Percentiles rank a stretch among this genome's conserved stretches.
Conservation (phyloP, 192 early-diverging fungal genomes). For the Rhizoclosmatium globosum region DNA sequence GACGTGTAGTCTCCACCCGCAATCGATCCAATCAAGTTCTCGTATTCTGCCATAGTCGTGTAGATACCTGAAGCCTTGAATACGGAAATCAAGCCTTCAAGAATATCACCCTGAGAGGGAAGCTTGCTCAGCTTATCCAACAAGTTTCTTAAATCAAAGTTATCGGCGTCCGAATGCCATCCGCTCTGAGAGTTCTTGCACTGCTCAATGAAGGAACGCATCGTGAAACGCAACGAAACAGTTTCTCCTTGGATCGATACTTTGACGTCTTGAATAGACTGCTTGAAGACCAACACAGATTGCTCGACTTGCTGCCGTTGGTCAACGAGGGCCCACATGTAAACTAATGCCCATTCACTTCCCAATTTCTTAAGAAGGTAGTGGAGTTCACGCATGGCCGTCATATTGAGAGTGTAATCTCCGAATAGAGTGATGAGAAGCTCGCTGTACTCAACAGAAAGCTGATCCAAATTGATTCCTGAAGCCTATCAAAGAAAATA, state of each 20-base stretch:
- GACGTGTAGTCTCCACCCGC: conserved; percentile 32
- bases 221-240: conserved; percentile 15
- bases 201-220: conserved; percentile 36
- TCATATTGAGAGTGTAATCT: conserved; percentile 27
- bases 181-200: conserved; percentile 32
- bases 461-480: conserved; percentile 27
- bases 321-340: conserved; percentile 35
- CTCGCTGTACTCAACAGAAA: conserved; percentile 27
- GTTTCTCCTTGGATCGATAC: conserved; percentile 15
- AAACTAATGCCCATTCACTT: conserved; percentile 27
- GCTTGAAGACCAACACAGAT: conserved; percentile 28
- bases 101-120: conserved; percentile 4
- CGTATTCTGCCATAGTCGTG: conserved; percentile 28
- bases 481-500: conserved; percentile 1
- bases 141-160: conserved; percentile 25
- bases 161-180: conserved; percentile 24
- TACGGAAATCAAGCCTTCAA: conserved; percentile 3
- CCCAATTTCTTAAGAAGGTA: conserved; percentile 35
- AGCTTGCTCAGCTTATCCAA: conserved; percentile 36
- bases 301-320: conserved; percentile 38
- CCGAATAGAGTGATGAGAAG: conserved; percentile 33
- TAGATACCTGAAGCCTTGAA: conserved; percentile 36
- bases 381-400: conserved; percentile 32
- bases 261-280: conserved; percentile 5
- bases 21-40: conserved; percentile 34